Base-by-base conservation (phyloP, 2,329 filamentous ascomycete species). In the Lachnellula occidentalis region DNA sequence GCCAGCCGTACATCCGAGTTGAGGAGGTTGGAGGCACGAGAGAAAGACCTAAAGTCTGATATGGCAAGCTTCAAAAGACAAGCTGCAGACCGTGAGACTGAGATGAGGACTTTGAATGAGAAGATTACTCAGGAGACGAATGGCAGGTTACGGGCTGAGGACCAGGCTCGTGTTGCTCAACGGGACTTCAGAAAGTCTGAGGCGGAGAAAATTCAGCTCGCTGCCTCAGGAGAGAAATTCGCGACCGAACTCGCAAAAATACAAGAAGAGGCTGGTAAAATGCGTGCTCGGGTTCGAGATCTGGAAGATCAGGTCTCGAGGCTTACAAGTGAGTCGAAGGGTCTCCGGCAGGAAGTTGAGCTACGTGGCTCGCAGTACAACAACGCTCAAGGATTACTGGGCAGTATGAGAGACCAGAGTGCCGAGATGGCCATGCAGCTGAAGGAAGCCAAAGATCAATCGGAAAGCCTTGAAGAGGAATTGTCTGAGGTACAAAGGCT, bases 331-430 rank as follows among this genome's bases (percentile, higher is more conserved):
- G 88, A 96, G 59, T 80, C 85, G 34, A 78, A 78, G 5, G 76
- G 78, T 17, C 74, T 92, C 19, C 81, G 85, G 42, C 90, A 96
- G 61, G 92, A 97, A 64, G 81, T 88, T 0, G 83, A 92, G 52
- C 79, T 96, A 56, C 95, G 94, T 75, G 81, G 83, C 2, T 88
- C 90, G 39, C 90, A 96, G 71, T 92, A 95, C 66, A 81, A 82
- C 51, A 95, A 86, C 61, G 88, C 90, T 0, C 90, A 97, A 69
- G 88, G 86, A 49, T 74, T 96, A 14, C 84, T 97, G 69, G 86
- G 86, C 64, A 95, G 89, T 68, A 94, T 97, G 90, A 88, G 92
- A 57, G 91, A 96, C 64, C 91, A 97, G 73, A 87, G 87, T 0
- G 82, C 88, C 1, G 94, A 99, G 73, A 81, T 97, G 66, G 85